Conservation (phyloP, 768 basidiomycete species). For the Tylopilus sp. region DNA sequence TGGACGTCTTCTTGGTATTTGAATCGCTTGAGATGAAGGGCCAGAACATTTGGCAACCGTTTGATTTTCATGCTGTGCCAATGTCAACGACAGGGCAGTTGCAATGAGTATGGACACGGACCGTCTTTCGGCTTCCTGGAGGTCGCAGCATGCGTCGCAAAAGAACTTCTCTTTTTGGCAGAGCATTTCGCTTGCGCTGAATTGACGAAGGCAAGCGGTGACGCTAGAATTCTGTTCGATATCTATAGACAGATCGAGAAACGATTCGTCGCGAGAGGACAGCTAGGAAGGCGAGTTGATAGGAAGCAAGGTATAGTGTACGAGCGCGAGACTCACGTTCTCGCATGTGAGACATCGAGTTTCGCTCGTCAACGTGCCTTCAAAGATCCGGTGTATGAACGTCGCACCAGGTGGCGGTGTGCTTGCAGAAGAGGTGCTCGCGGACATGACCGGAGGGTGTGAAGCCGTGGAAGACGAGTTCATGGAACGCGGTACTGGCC, state of each 20-base stretch:
- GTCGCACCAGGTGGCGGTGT: slow-evolving; percentile 54
- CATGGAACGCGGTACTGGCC: slow-evolving; percentile 57
- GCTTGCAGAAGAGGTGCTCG: slow-evolving; percentile 46
- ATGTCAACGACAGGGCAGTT: slow-evolving; percentile 8
- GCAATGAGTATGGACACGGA: slow-evolving; percentile 25
- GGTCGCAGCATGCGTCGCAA: slow-evolving; percentile 93
- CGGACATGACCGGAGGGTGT: slow-evolving; percentile 38
- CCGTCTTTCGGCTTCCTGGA: slow-evolving; percentile 99
- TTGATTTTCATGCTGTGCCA: slow-evolving; percentile 93
- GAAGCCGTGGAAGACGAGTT: slow-evolving; percentile 49
- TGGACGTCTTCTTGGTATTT: slow-evolving; percentile 94
- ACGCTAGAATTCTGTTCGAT: slow-evolving; percentile 98
- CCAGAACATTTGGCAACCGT: slow-evolving; percentile 90
- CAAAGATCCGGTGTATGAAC: slow-evolving; percentile 88
- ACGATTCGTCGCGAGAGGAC: slow-evolving; percentile 91
- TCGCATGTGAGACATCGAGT: slow-evolving; percentile 98
- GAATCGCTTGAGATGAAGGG: slow-evolving; percentile 96
- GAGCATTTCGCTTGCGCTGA: slow-evolving; percentile 97
- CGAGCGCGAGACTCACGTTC: slow-evolving; percentile 56
- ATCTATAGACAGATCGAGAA: slow-evolving; percentile 98
- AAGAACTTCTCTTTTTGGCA: slow-evolving; percentile 98
- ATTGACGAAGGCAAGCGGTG: slow-evolving; percentile 92
- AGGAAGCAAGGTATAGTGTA: slow-evolving; percentile 2
- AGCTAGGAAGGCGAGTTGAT: slow-evolving; percentile 44
- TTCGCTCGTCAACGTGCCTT: slow-evolving; percentile 93